A percentile compares a stretch with the other conserved stretches of the same genome.
Evolutionary conservation across 208 protist genomes (phyloP).

Genomic region (Porcisia deanei): DNA sequence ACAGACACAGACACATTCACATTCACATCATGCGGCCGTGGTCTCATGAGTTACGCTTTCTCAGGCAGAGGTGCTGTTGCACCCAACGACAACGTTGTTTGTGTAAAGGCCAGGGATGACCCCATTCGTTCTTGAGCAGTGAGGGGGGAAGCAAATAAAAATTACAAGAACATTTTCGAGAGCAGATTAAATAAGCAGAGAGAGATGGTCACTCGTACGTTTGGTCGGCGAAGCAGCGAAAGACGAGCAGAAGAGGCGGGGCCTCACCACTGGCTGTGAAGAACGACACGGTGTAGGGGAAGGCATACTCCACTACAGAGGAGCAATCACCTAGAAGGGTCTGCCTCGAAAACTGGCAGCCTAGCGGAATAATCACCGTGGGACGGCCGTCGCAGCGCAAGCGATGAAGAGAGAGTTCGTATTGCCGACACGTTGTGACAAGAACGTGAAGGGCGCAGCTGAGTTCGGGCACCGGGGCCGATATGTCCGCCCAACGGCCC

Average conservation of each 20-base stretch:
- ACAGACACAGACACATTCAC: not conserved
- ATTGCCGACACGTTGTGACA: not conserved
- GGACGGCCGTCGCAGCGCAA: not conserved
- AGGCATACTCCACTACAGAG: conserved; percentile 6
- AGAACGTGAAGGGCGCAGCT: conserved; percentile 8
- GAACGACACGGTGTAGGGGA: conserved; percentile 1
- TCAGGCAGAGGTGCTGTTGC: not conserved
- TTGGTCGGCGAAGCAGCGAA: conserved; percentile 5
- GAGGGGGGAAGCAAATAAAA: not conserved
- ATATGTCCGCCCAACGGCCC: conserved; percentile 1
- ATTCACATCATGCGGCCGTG: not conserved
- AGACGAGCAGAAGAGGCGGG: conserved; percentile 9
- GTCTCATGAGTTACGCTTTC: not conserved
- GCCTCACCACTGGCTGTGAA: not conserved
- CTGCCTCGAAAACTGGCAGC: not conserved
- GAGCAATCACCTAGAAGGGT: no score
- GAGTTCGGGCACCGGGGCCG: conserved; percentile 7
- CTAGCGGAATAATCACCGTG: conserved; percentile 2
- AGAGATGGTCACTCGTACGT: not conserved
- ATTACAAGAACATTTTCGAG: not conserved
- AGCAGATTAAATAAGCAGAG: conserved; percentile 1
- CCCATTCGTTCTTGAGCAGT: not conserved
- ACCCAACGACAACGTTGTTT: not conserved
- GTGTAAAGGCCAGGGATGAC: no score
- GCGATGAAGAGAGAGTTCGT: conserved; percentile 1